Conservation (phyloP, 331 rosid species). For the Dryas integrifolia region DNA sequence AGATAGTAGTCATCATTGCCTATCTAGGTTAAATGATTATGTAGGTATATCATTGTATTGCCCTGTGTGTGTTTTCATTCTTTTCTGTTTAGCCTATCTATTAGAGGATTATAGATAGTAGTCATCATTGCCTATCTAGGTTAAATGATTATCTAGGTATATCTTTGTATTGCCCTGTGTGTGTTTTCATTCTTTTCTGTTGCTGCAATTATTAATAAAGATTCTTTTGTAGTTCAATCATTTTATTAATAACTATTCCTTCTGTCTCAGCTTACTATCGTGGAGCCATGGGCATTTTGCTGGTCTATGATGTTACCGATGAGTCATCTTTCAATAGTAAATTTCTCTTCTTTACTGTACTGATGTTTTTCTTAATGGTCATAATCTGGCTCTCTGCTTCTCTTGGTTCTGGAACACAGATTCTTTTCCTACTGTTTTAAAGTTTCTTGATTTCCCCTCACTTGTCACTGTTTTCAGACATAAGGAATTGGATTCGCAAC, state of each 20-base stretch:
- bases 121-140: neutral
- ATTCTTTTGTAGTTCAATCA: neutral
- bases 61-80: neutral
- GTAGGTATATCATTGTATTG: neutral
- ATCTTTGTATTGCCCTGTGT: neutral
- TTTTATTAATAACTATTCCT: conserved; percentile 6
- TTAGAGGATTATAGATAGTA: no score
- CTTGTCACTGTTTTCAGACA: conserved; percentile 56
- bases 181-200: neutral
- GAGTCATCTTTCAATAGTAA: conserved; percentile 96
- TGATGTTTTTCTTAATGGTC: neutral
- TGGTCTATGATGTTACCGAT: conserved; percentile 90
- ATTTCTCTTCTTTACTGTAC: conserved; percentile 18
- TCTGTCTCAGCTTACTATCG: conserved; percentile 76
- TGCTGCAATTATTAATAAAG: neutral
- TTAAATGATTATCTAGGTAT: neutral
- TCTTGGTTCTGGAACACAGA: neutral
- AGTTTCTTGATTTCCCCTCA: neutral
- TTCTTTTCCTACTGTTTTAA: neutral
- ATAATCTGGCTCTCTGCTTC: neutral
- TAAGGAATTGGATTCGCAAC: conserved; percentile 92
- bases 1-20: no score
- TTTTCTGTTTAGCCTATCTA: neutral
- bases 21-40: neutral
- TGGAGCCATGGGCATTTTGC: conserved; percentile 95